Base-by-base conservation (phyloP, 352 stramenopile genomes). In the Phytophthora sp. region DNA sequence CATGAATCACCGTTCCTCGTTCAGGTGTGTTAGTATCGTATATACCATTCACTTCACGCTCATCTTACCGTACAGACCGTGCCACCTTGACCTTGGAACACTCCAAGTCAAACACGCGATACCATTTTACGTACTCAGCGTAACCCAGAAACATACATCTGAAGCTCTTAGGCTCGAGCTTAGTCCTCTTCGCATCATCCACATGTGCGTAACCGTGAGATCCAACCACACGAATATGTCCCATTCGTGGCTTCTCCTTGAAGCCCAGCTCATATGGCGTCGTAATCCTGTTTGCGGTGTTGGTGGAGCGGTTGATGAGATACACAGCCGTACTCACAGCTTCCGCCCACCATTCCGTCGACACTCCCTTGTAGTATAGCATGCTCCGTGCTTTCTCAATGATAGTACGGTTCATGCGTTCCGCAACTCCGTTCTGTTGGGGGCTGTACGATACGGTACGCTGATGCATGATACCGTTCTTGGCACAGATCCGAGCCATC, bases 241-340 rank as follows among this genome's bases (percentile, higher is more conserved):
- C 44, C 17, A 80, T 8, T 5, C 1, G 4, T 11, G 57, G 50
- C 9, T 62, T 56, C 11, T 34, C 27, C 18, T 57, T 62, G 20
- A 65, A 71, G 2, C 11, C 63, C 18, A 67, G 8, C 31, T 80
- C 54, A 26, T 51, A 67, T 26, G 72, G 57, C n/a, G 64, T 76
- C 4, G 9, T 38, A 6, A 20, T 27, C 23, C 31, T 31, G 2
- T 35, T 8, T 18, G 3, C 1, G 1, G 11, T 53, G 46, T 49
- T 69, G 0, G 46, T 41, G 5, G 60, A 48, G 6, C 55, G 35
- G 38, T 75, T 77, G 17, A 74, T 43, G 2, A 77, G 17, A 24
- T 76, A 75, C 3, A 74, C 45, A 0, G 62, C 56, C 4, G 57
- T 79, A 42, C 60, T 69, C 0, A 75, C 42, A 2, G 69, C 73